Evolutionary conservation across 225 moss, liverwort and hornwort genomes (phyloP).

Genomic region (Bryum argenteum): DNA sequence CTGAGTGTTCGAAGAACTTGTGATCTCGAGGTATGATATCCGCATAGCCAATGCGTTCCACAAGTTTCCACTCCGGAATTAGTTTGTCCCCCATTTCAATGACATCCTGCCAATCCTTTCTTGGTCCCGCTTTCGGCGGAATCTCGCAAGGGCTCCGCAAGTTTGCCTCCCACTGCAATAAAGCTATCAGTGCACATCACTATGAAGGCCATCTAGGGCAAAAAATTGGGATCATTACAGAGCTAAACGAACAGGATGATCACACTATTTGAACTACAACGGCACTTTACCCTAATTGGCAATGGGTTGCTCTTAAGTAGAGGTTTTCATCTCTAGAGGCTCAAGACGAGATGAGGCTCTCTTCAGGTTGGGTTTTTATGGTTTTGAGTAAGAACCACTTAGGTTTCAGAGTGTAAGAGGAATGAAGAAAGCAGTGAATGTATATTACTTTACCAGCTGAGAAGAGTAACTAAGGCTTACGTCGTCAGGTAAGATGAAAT

Average conservation of each 20-base stretch:
- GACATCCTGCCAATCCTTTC: slow-evolving; percentile 26
- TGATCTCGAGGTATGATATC: slow-evolving; percentile 20
- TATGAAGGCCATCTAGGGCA: no score
- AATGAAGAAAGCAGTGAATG: not conserved
- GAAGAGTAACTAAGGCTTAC: not conserved
- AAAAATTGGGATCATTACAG: no score
- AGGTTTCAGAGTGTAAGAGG: not conserved
- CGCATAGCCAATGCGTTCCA: slow-evolving; percentile 46
- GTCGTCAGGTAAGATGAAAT: not conserved
- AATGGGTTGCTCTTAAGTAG: no score
- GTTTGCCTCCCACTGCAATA: slow-evolving; percentile 36
- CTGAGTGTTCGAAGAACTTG: slow-evolving; percentile 34
- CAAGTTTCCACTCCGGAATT: slow-evolving; percentile 21
- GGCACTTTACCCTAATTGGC: not conserved
- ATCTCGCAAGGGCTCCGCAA: slow-evolving; percentile 20
- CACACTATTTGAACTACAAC: not conserved
- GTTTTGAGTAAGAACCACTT: no score
- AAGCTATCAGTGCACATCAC: not conserved
- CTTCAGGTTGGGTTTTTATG: not conserved
- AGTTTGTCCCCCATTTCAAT: not conserved
- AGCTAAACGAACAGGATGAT: no score
- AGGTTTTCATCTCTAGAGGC: no score
- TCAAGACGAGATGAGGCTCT: not conserved
- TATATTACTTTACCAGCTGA: slow-evolving; percentile 4
- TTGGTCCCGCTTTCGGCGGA: not conserved